Base-by-base conservation (phyloP, 176 grass and related monocot genomes). In the Aegilops longissima region DNA sequence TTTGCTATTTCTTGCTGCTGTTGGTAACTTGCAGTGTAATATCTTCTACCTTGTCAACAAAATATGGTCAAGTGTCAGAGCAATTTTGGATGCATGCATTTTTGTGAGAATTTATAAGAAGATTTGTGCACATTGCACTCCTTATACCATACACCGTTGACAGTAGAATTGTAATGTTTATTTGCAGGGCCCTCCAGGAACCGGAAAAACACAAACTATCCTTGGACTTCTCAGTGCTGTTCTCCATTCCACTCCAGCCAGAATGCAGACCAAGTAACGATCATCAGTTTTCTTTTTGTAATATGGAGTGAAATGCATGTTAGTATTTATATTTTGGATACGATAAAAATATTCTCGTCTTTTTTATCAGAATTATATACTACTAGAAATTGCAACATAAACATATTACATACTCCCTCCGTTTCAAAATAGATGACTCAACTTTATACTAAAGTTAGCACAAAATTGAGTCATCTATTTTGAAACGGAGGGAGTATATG, bases 131-230 rank as follows among this genome's bases (percentile, higher is more conserved):
- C 20, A 35, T 61, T 24, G 64, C 70, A 44, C 70, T 69, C 24
- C 25, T 69, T 51, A 45, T 61, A 85, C 27, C 65, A 44, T 68
- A 16, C 31, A 2, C 12, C 71, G n/a, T 74, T 84, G 61, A 47
- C 34, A 20, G 20, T 70, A 62, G 23, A 42, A 14, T 67, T 83
- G 6, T 76, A 47, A 17, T 85, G 44, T 44, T 89, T 81, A 77
- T 84, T 70, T 91, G 70, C 70, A 95, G 96, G 96, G 96, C 49
- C 96, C 93, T 78, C 96, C 93, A 78, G 96, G 96, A 87, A 98
- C 96, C 61, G 93, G 96, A 84, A 98, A 98, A 89, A 98, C 96
- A 80, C 96, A 98, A 88, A 98, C 96, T 82, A 98, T 98, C 59
- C 92, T 98, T 69, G 96, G 93, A 89, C 96, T 98, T 72, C 96